Evolutionary conservation across 768 basidiomycete species (phyloP).

Genomic region (Tylopilus plumbeoviolaceoides): DNA sequence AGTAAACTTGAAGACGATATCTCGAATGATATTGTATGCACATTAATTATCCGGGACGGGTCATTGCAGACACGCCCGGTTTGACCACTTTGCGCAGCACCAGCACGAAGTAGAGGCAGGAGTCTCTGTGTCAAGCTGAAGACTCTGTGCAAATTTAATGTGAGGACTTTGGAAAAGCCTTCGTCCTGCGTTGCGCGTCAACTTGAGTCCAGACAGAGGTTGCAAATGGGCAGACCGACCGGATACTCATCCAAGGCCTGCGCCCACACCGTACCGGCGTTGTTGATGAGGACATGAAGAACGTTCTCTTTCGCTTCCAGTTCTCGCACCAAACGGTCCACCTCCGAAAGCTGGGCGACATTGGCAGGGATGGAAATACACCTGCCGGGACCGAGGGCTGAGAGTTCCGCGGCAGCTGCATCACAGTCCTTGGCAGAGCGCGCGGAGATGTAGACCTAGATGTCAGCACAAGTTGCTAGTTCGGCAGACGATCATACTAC

Average conservation of each 20-base stretch:
- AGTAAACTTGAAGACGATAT: background rate
- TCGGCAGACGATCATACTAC: constrained; percentile 4
- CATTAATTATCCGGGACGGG: constrained; percentile 60
- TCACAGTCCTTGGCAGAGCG: constrained; percentile 50
- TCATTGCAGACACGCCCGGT: constrained; percentile 36
- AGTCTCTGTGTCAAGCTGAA: constrained; percentile 62
- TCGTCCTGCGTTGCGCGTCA: constrained; percentile 36
- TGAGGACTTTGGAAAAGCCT: constrained; percentile 59
- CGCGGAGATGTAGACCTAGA: constrained; percentile 59
- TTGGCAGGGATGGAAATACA: constrained; percentile 55
- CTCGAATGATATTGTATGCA: constrained; percentile 21
- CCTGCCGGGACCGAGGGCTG: constrained; percentile 46
- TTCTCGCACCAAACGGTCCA: constrained; percentile 49
- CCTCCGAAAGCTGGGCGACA: constrained; percentile 49
- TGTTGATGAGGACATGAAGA: constrained; percentile 60
- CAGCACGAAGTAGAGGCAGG: constrained; percentile 51
- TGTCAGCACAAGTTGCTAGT: background rate
- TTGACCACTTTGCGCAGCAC: constrained; percentile 38
- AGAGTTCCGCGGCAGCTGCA: constrained; percentile 49
- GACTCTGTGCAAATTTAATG: constrained; percentile 57
- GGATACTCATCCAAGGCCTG: constrained; percentile 43
- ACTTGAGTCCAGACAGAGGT: background rate
- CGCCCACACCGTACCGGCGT: constrained; percentile 59
- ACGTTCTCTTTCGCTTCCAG: constrained; percentile 47
- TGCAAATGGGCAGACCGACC: constrained; percentile 24